These are phyloP conservation scores for Colletotrichum lini DNA, from an alignment of 2,329 filamentous ascomycete genomes.

Conservation along the genomic window DNA sequence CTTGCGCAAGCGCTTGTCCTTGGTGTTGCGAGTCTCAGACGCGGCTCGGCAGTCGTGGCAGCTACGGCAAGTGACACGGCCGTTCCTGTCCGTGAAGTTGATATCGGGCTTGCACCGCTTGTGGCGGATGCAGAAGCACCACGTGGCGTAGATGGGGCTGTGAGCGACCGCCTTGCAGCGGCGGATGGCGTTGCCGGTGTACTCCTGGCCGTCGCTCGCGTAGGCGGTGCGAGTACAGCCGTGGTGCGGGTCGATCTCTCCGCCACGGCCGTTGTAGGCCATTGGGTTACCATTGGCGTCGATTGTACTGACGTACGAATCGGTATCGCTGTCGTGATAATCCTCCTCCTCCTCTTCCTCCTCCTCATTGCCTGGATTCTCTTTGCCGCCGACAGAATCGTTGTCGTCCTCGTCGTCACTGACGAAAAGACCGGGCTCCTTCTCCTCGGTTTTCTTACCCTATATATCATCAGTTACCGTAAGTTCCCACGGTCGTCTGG, in stretches of 20 bases:
- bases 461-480: not conserved
- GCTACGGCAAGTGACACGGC: not conserved
- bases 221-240: not conserved
- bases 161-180: constrained; percentile 1
- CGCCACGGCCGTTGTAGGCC: not conserved
- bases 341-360: not conserved
- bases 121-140: constrained; percentile 7
- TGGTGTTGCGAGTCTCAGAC: not conserved
- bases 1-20: not conserved
- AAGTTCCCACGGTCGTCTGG: not conserved
- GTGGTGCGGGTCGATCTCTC: not conserved
- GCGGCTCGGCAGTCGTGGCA: not conserved
- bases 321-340: not conserved
- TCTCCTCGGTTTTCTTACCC: not conserved
- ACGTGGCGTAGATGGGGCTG: not conserved
- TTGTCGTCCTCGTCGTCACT: not conserved
- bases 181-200: not conserved
- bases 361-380: not conserved
- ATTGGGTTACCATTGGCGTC: not conserved
- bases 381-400: no score
- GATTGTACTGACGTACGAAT: not conserved
- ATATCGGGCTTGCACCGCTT: not conserved
- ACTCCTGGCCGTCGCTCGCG: not conserved
- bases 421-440: not conserved
- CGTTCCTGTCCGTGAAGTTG: not conserved